Percentiles rank a stretch among this genome's conserved stretches.
These are phyloP conservation scores for Pyrrhoderma lamaoense DNA, from an alignment of 1,284 basidiomycete species.

Conservation along the genomic window DNA sequence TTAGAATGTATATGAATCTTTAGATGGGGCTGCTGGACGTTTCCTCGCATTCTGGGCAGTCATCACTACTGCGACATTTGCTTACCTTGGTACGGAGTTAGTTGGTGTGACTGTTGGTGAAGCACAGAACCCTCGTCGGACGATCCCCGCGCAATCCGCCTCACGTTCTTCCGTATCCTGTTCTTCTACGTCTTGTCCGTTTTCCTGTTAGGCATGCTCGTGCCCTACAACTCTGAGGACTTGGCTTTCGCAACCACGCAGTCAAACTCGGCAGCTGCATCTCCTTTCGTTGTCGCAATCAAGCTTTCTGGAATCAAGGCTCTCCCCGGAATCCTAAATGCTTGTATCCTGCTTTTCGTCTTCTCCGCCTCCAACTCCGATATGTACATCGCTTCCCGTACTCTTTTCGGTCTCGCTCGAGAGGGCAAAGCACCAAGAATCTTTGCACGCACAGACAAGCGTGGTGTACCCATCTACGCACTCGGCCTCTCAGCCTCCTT, in stretches of 20 bases:
- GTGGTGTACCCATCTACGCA: conserved; percentile 31
- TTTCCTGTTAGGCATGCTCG: conserved; percentile 29
- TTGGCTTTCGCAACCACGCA: conserved; percentile 54
- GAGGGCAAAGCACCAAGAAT: conserved; percentile 43
- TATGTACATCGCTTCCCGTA: conserved; percentile 29
- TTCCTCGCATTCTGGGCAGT: conserved; percentile 61
- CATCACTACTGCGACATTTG: conserved; percentile 40
- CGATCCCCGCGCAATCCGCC: conserved; percentile 49
- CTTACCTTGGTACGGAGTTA: conserved; percentile 56
- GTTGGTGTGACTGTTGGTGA: conserved; percentile 38
- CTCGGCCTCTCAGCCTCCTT: conserved; percentile 50
- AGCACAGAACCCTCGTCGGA: conserved; percentile 49
- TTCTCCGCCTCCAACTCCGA: conserved; percentile 21
- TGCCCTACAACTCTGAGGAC: conserved; percentile 28
- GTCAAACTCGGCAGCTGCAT: conserved; percentile 60
- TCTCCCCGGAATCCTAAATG: conserved; percentile 38
- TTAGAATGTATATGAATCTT: conserved; percentile 1
- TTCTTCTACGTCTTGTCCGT: conserved; percentile 50
- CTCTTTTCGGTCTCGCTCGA: conserved; percentile 42
- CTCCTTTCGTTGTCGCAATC: conserved; percentile 63
- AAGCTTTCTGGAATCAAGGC: conserved; percentile 33
- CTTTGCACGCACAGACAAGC: conserved; percentile 40
- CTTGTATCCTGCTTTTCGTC: conserved; percentile 24
- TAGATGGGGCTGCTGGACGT: conserved; percentile 9
- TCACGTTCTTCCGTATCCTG: conserved; percentile 50